Conservation (phyloP, 2,329 filamentous ascomycete genomes). For the Exophiala mesophila region DNA sequence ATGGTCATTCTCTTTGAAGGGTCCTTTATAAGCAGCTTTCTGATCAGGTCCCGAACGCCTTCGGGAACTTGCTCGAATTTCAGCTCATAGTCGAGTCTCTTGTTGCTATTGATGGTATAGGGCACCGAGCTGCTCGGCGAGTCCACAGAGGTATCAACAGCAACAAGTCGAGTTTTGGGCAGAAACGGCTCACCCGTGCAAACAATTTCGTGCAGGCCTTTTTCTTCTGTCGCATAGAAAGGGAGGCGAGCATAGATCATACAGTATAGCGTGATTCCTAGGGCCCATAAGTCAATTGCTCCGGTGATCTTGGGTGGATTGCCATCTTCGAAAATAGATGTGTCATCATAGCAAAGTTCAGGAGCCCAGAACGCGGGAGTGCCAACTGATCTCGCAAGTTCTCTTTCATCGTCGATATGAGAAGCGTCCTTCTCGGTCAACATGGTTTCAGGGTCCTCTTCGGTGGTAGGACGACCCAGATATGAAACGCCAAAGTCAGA, state of each 20-base stretch:
- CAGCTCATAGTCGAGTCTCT: constrained; percentile 71
- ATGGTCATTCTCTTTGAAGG: constrained; percentile 83
- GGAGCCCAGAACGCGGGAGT: constrained; percentile 97
- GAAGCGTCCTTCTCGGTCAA: constrained; percentile 73
- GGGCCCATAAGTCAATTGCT: constrained; percentile 94
- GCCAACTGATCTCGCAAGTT: constrained; percentile 96
- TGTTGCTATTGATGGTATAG: constrained; percentile 57
- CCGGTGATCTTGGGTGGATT: constrained; percentile 70
- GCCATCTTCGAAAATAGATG: constrained; percentile 46
- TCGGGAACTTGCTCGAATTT: constrained; percentile 83
- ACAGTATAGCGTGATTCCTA: constrained; percentile 93
- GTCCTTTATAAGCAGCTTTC: constrained; percentile 79
- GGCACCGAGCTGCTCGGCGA: constrained; percentile 26
- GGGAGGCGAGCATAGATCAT: constrained; percentile 91
- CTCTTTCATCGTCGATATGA: constrained; percentile 86
- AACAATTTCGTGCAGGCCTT: constrained; percentile 84
- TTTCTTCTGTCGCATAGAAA: constrained; percentile 79
- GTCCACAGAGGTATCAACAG: constrained; percentile 46
- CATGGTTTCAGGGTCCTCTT: constrained; percentile 68
- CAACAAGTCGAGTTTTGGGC: constrained; percentile 72
- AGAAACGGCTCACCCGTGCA: constrained; percentile 91
- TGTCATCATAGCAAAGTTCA: constrained; percentile 86
- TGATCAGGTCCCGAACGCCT: constrained; percentile 71
- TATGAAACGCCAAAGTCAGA: constrained; percentile 99
- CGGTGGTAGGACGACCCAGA: constrained; percentile 79